Evolutionary conservation across 2,329 filamentous ascomycete species (phyloP), one percentile per base, ranked within the genome.

Genomic region (Sporothrix pseudoabietina): DNA sequence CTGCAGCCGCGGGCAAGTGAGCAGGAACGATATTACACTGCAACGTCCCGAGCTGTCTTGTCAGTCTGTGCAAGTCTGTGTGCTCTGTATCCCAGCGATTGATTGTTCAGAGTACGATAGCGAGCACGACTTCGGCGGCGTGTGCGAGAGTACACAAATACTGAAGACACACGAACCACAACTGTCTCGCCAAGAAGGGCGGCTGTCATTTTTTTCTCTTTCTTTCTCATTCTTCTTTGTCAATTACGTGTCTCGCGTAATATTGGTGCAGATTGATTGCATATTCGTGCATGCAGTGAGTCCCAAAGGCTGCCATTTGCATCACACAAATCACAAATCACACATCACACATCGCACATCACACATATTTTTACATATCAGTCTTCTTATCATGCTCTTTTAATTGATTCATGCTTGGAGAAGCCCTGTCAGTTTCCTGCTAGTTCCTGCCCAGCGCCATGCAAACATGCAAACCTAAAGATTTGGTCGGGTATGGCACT

Each of bases 211-310:
- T 59, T 59, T 35, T 12, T 30, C 2, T 57, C 54, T 30, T 6
- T 35, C 7, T 59, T 35, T 26, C 32, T 35, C 30, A 35, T 8
- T 26, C 14, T 35, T 16, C 9, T 9, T 55, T 12, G 1, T 19
- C 55, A 59, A 59, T 59, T 59, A 30, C 35, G 61, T 47, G 39
- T 19, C 61, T 47, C 39, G 61, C 61, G 61, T 66, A 66, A 47
- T 47, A 47, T 30, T 66, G 61, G 61, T 47, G 61, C 61, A 47
- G 61, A 30, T 66, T 47, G 61, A 47, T 47, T 66, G 61, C 61
- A 44, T 65, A 65, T 66, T 66, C 39, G 39, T 66, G 61, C 61
- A 66, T 66, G 61, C 39, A n/a, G 39, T 66, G 61, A 66, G 61
- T 26, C 19, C 59, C 12, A 47, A 47, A 65, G 61, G 61, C 61